These are phyloP conservation scores for Pelargonium australe DNA, from an alignment of 441 rosid species.

Conservation along the genomic window DNA sequence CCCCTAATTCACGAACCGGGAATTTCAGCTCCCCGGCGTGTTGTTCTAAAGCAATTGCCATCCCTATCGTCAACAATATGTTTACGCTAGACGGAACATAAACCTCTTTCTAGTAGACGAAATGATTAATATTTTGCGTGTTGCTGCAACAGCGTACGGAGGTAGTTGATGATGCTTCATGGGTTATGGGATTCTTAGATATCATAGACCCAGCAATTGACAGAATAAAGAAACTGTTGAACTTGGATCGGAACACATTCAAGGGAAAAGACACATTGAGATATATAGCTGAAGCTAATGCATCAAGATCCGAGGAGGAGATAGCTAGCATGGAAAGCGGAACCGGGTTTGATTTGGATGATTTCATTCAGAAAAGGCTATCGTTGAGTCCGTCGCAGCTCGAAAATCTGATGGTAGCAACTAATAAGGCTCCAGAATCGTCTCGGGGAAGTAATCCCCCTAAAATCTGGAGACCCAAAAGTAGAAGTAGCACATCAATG, in stretches of 20 bases:
- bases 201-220: slow-evolving; percentile 84
- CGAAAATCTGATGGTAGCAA: slow-evolving; percentile 38
- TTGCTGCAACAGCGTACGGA: slow-evolving; percentile 58
- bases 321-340: slow-evolving; percentile 25
- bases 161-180: slow-evolving; percentile 88
- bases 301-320: slow-evolving; percentile 24
- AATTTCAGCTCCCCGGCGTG: too few relatives aligned
- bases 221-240: slow-evolving; percentile 71
- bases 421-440: slow-evolving; percentile 13
- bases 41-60: too few relatives aligned
- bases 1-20: too few relatives aligned
- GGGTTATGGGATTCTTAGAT: slow-evolving; percentile 79
- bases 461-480: slow-evolving; percentile 40
- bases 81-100: too few relatives aligned
- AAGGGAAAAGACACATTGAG: slow-evolving; percentile 28
- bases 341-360: slow-evolving; percentile 54
- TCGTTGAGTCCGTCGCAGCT: slow-evolving; percentile 55
- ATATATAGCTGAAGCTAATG: slow-evolving; percentile 24
- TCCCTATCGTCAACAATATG: too few relatives aligned
- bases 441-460: slow-evolving; percentile 23
- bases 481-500: slow-evolving; percentile 11
- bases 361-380: slow-evolving; percentile 43
- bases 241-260: slow-evolving; percentile 44
- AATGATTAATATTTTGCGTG: slow-evolving; percentile 2
- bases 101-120: too few relatives aligned